These are phyloP conservation scores for Funneliformis mosseae DNA, from an alignment of 192 early-diverging fungal genomes.

Conservation along the genomic window DNA sequence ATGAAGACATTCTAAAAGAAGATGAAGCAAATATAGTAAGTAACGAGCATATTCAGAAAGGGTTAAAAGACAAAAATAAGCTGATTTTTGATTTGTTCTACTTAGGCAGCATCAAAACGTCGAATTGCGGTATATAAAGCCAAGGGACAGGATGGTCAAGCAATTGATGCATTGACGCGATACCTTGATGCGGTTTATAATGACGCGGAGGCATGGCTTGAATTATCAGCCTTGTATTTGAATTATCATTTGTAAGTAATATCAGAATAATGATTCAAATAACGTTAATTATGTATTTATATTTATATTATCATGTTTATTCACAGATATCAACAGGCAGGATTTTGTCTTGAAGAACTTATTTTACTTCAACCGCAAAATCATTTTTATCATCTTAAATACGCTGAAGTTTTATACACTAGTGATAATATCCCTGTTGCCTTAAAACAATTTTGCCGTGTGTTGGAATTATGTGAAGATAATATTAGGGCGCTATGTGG, in stretches of 20 bases:
- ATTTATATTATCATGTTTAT: not conserved
- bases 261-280: not conserved
- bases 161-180: conserved; percentile 68
- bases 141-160: conserved; percentile 65
- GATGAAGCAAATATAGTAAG: conserved; percentile 79
- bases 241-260: conserved; percentile 56
- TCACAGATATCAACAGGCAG: conserved; percentile 74
- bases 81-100: not conserved
- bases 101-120: conserved; percentile 69
- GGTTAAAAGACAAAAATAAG: not conserved
- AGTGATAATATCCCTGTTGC: conserved; percentile 68
- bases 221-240: conserved; percentile 78
- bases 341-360: conserved; percentile 91
- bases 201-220: conserved; percentile 91
- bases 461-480: conserved; percentile 83
- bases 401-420: conserved; percentile 86
- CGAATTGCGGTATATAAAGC: conserved; percentile 73
- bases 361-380: conserved; percentile 84
- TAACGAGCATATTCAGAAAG: not conserved
- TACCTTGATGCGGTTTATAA: conserved; percentile 85
- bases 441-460: conserved; percentile 87
- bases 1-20: conserved; percentile 70
- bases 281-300: not conserved
- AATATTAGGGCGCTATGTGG: conserved; percentile 90
- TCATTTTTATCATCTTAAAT: conserved; percentile 84